Base-by-base conservation (phyloP, 2,329 filamentous ascomycete genomes). In the Monilinia laxa region DNA sequence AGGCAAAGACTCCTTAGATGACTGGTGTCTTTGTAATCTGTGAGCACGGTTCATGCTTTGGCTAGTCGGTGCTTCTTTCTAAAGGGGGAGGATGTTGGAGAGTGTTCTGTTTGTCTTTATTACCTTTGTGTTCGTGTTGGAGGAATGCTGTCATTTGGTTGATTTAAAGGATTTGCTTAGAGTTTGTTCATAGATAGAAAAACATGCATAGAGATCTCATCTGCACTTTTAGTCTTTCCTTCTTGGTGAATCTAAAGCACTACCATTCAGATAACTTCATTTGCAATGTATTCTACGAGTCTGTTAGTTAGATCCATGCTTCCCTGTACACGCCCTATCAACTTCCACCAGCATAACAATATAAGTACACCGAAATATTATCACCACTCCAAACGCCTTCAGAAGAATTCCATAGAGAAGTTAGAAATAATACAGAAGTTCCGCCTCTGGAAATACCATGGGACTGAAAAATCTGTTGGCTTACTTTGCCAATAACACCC, bases 11-110 rank as follows among this genome's bases (percentile, higher is more conserved):
- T 3, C 25, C 45, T 11, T 51, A 51, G 42, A 51, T n/a, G 1
- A 7, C 4, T 16, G 20, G 14, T 12, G 0, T 1, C 4, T 51
- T 5, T 2, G 12, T 12, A 10, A 23, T 12, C 2, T 11, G 18
- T 35, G 28, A 18, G 6, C 53, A 38, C 51, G 10, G 18, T 60
- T 35, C 5, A 20, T 35, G 11, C 2, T 38, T 12, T 38, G 11
- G n/a, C 1, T 51, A 55, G 11, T 38, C 11, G 3, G 6, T n/a
- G 20, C 1, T 55, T 18, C 45, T 11, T 52, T 52, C n/a, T 28
- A 4, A 42, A 53, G 51, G 23, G 1, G 51, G 31, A 16, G 51
- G 51, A 53, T 23, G n/a, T 53, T 53, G 51, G 12, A 25, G 51
- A 31, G 25, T 25, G 6, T 53, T 28, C 14, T 53, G 16, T 47